Conservation (phyloP, 305 asterid genomes). For the Plantago coronopus region DNA sequence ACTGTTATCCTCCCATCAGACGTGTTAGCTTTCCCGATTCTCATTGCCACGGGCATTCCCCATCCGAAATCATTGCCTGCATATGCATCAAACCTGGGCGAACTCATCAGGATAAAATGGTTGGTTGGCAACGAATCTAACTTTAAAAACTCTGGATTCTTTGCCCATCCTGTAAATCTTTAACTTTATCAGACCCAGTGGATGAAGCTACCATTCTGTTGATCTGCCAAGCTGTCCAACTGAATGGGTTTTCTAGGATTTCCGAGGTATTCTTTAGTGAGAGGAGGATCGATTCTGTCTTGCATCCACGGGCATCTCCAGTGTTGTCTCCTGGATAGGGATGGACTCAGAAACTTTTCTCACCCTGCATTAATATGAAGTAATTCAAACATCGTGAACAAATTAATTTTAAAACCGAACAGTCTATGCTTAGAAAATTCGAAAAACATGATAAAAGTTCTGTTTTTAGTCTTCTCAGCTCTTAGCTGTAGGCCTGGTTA, state of each 20-base stretch:
- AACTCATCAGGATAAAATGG: constrained; percentile 24
- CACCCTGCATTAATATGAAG: too few species aligned
- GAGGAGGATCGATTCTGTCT: constrained; percentile 31
- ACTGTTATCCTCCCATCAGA: constrained; percentile 36
- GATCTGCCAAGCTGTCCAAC: constrained; percentile 36
- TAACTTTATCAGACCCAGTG: constrained; percentile 17
- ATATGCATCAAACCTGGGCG: constrained; percentile 33
- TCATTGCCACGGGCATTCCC: constrained; percentile 35
- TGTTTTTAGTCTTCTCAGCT: too few species aligned
- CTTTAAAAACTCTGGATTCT: constrained; percentile 24
- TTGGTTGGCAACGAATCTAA: constrained; percentile 19
- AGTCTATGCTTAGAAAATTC: too few species aligned
- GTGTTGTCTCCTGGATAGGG: constrained; percentile 17
- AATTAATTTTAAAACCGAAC: too few species aligned
- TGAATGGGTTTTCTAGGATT: constrained; percentile 25
- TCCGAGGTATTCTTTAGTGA: constrained; percentile 31
- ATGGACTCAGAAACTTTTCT: too few species aligned
- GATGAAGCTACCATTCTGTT: constrained; percentile 26
- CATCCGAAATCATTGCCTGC: constrained; percentile 40
- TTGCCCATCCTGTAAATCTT: constrained; percentile 21
- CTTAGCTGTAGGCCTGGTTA: too few species aligned
- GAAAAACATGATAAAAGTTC: too few species aligned
- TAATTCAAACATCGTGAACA: too few species aligned
- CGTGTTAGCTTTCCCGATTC: constrained; percentile 31
- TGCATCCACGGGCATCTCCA: constrained; percentile 25